These are phyloP conservation scores for Zygotorulaspora danielsina DNA, from an alignment of 805 yeast genomes.

Conservation along the genomic window DNA sequence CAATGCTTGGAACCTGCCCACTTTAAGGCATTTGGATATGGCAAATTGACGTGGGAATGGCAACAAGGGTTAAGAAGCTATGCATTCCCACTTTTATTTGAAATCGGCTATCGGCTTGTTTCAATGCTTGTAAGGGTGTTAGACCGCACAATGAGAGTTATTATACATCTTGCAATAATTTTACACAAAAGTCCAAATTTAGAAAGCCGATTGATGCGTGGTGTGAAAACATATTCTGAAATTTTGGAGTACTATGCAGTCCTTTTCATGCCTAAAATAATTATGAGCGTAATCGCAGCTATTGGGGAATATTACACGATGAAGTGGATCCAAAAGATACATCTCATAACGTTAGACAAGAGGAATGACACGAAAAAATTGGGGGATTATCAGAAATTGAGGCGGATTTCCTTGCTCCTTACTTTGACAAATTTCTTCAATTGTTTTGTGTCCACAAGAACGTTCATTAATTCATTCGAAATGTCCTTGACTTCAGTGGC, in stretches of 20 bases:
- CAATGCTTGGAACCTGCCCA: constrained; percentile 95
- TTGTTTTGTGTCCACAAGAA: constrained; percentile 74
- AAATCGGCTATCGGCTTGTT: constrained; percentile 23
- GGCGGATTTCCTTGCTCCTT: constrained; percentile 22
- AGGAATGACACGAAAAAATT: constrained; percentile 8
- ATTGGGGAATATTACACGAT: constrained; percentile 63
- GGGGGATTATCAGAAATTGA: constrained; percentile 11
- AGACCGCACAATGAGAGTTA: not conserved
- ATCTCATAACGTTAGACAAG: constrained; percentile 19
- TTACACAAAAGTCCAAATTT: constrained; percentile 1
- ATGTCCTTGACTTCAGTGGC: constrained; percentile 64
- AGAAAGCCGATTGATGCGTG: constrained; percentile 8
- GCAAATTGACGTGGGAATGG: constrained; percentile 96
- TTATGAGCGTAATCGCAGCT: constrained; percentile 67
- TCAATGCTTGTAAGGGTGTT: constrained; percentile 1
- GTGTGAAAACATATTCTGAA: constrained; percentile 24
- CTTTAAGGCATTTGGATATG: constrained; percentile 64
- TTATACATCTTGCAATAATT: not conserved
- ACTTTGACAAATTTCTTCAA: constrained; percentile 50
- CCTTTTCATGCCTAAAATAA: constrained; percentile 54
- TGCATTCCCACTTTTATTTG: constrained; percentile 72
- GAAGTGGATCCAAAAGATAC: constrained; percentile 40
- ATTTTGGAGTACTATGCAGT: constrained; percentile 42
- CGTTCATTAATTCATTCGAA: constrained; percentile 84
- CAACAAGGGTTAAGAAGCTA: constrained; percentile 65